A percentile compares a stretch with the other conserved stretches of the same genome.
Conservation (phyloP, 2,329 filamentous ascomycete genomes). For the Aureobasidium musti region DNA sequence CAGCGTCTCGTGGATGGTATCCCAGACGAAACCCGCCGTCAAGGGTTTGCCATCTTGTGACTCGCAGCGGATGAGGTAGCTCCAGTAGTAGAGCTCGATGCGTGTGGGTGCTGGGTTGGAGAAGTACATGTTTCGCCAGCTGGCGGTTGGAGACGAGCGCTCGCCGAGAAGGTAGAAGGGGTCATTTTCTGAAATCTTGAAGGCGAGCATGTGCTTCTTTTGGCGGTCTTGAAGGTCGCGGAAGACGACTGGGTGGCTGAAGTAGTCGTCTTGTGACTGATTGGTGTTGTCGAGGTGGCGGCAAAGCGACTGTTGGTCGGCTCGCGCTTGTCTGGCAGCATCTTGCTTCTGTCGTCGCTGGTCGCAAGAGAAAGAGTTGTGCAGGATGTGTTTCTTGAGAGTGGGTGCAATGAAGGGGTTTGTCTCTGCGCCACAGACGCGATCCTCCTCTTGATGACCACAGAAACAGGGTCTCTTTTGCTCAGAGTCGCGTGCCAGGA, state of each 20-base stretch:
- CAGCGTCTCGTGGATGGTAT: constrained; percentile 19
- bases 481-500: constrained; percentile 27
- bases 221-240: constrained; percentile 22
- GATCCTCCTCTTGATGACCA: constrained; percentile 19
- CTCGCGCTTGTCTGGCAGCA: neutral
- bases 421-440: constrained; percentile 12
- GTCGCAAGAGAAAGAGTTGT: constrained; percentile 27
- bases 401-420: constrained; percentile 22
- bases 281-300: neutral
- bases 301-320: constrained; percentile 2
- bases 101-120: constrained; percentile 23
- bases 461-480: constrained; percentile 9
- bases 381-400: constrained; percentile 21
- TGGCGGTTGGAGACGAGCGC: neutral
- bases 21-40: constrained; percentile 25
- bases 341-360: constrained; percentile 16
- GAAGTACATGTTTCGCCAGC: constrained; percentile 27
- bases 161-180: constrained; percentile 25
- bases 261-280: constrained; percentile 2
- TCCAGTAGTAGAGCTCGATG: constrained; percentile 26
- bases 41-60: constrained; percentile 25
- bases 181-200: constrained; percentile 25
- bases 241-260: constrained; percentile 19
- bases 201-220: constrained; percentile 26
- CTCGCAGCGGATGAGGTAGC: constrained; percentile 23